Evolutionary conservation across 2,329 filamentous ascomycete species (phyloP).

Genomic region (Golovinomyces cichoracearum): DNA sequence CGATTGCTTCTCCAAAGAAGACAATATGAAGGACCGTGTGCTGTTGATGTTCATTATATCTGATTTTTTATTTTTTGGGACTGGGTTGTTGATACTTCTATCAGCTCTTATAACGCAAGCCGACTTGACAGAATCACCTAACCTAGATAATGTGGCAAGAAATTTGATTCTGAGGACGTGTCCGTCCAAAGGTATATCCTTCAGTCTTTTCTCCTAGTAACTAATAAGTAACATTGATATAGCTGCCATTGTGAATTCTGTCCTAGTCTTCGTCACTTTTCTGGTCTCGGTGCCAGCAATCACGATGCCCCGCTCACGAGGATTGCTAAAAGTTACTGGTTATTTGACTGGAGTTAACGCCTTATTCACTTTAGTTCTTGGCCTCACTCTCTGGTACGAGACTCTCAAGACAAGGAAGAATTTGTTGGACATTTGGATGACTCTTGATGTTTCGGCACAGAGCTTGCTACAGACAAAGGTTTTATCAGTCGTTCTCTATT

Average conservation of each 20-base stretch:
- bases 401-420: slow-evolving; percentile 42
- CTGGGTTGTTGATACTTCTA: slow-evolving; percentile 25
- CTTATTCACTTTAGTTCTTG: slow-evolving; percentile 38
- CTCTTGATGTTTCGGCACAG: slow-evolving; percentile 30
- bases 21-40: slow-evolving; percentile 24
- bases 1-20: too few relatives aligned
- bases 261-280: slow-evolving; percentile 46
- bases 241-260: slow-evolving; percentile 47
- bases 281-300: slow-evolving; percentile 44
- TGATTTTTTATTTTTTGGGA: slow-evolving; percentile 25
- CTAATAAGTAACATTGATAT: not conserved
- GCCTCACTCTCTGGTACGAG: slow-evolving; percentile 44
- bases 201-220: not conserved
- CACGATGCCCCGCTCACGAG: slow-evolving; percentile 35
- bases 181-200: slow-evolving; percentile 24
- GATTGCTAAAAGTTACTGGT: slow-evolving; percentile 43
- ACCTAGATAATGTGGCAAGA: slow-evolving; percentile 22
- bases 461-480: slow-evolving; percentile 45
- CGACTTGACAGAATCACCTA: slow-evolving; percentile 19
- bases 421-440: slow-evolving; percentile 33
- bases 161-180: slow-evolving; percentile 25
- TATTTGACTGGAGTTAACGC: slow-evolving; percentile 36
- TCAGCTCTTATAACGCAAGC: slow-evolving; percentile 25
- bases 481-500: slow-evolving; percentile 10
- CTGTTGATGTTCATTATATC: slow-evolving; percentile 24